Evolutionary conservation across 164 flowering plant species (phyloP).

Genomic region (Chimonanthus praecox): DNA sequence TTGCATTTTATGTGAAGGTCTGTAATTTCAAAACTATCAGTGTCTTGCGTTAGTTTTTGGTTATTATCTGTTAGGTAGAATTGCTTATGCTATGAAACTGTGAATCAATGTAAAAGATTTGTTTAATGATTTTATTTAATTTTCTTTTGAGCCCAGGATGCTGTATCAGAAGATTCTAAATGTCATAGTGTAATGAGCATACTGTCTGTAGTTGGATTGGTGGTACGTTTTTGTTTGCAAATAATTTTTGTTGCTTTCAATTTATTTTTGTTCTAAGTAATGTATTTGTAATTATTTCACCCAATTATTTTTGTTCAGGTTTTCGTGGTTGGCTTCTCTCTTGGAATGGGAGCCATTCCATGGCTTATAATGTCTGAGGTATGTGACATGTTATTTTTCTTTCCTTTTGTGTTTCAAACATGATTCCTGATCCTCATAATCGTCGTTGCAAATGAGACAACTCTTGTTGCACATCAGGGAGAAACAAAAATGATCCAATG

Average conservation of each 20-base stretch:
- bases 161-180: conserved; percentile 36
- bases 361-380: conserved; percentile 99
- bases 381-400: conserved; percentile 8
- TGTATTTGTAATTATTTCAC: background rate
- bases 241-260: background rate
- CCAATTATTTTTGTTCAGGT: conserved; percentile 37
- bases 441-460: background rate
- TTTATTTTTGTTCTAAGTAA: background rate
- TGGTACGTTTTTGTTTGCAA: conserved; percentile 47
- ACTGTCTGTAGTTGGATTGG: conserved; percentile 74
- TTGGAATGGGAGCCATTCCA: conserved; percentile 91
- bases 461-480: background rate
- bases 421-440: background rate
- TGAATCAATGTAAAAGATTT: background rate
- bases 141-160: conserved; percentile 31
- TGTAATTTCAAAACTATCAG: conserved; percentile 3
- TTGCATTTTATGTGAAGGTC: conserved; percentile 73
- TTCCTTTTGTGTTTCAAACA: background rate
- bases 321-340: conserved; percentile 67
- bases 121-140: no score
- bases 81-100: background rate
- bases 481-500: no score
- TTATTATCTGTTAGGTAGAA: background rate
- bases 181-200: conserved; percentile 43
- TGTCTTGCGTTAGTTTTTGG: background rate